phyloP scores from a whole-genome alignment of 1,284 basidiomycete species.

The Bjerkandera adusta region DNA sequence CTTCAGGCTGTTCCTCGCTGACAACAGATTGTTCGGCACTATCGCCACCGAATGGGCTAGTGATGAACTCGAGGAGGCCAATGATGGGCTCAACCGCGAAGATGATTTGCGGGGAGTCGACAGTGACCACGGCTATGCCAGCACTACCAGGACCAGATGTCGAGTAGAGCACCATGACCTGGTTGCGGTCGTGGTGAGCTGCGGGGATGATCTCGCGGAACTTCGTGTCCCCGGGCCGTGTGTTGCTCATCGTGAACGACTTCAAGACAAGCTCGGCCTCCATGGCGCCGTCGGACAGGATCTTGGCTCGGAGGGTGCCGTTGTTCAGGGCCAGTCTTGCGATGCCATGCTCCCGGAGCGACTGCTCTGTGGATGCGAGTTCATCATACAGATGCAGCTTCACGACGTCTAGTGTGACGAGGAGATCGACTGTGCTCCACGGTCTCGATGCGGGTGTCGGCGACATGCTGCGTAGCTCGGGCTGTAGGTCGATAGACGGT shows the following conservation, averaged over 20 bases:
- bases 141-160: conserved; percentile 58
- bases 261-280: conserved; percentile 88
- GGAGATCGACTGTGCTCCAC: conserved; percentile 76
- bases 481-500: conserved; percentile 47
- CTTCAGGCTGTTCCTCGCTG: conserved; percentile 17
- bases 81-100: conserved; percentile 94
- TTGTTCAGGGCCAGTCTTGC: conserved; percentile 84
- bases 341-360: conserved; percentile 80
- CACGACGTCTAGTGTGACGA: conserved; percentile 73
- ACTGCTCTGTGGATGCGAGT: conserved; percentile 56
- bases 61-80: conserved; percentile 85
- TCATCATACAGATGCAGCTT: conserved; percentile 92
- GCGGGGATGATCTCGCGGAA: conserved; percentile 97
- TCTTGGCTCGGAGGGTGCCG: conserved; percentile 80
- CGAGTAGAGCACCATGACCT: conserved; percentile 93
- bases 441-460: conserved; percentile 28
- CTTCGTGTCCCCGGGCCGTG: conserved; percentile 75
- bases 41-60: conserved; percentile 51
- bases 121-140: conserved; percentile 78
- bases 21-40: conserved; percentile 19
- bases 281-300: conserved; percentile 79
- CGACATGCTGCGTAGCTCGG: conserved; percentile 46
- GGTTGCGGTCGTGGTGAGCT: conserved; percentile 86
- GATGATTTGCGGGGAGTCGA: conserved; percentile 93
- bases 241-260: conserved; percentile 92